Evolutionary conservation across 192 early-diverging fungal species (phyloP).

Genomic region (Spizellomyces sp.): DNA sequence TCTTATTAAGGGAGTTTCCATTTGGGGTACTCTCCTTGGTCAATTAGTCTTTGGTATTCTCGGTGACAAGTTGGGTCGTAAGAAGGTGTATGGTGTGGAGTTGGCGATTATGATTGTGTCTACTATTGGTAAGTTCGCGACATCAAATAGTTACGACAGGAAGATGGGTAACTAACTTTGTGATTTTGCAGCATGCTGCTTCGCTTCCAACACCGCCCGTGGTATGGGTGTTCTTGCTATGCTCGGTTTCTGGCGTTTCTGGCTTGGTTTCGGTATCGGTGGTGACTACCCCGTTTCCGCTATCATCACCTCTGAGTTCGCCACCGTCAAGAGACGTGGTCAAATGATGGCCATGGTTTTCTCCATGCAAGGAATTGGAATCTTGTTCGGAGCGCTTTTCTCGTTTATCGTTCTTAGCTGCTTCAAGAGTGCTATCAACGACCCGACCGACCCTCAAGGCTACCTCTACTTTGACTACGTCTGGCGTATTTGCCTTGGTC

Average conservation of each 20-base stretch:
- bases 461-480: constrained; percentile 73
- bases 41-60: constrained; percentile 87
- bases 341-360: constrained; percentile 88
- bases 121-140: constrained; percentile 70
- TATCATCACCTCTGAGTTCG: constrained; percentile 92
- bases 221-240: constrained; percentile 70
- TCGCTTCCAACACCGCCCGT: constrained; percentile 68
- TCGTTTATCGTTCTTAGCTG: constrained; percentile 68
- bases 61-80: constrained; percentile 88
- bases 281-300: constrained; percentile 96
- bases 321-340: constrained; percentile 76
- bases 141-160: too few relatives aligned
- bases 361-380: constrained; percentile 93
- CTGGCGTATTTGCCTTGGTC: constrained; percentile 87
- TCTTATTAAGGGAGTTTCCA: constrained; percentile 84
- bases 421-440: constrained; percentile 69
- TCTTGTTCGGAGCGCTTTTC: constrained; percentile 77
- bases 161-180: too few relatives aligned
- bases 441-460: constrained; percentile 44
- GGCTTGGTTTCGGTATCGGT: constrained; percentile 92
- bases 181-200: constrained; percentile 50
- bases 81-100: constrained; percentile 85
- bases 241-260: constrained; percentile 85
- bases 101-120: constrained; percentile 88
- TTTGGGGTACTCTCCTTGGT: constrained; percentile 88